Evolutionary conservation across 148 eudicot genomes (phyloP).

Genomic region (Fagopyrum homotropicum): DNA sequence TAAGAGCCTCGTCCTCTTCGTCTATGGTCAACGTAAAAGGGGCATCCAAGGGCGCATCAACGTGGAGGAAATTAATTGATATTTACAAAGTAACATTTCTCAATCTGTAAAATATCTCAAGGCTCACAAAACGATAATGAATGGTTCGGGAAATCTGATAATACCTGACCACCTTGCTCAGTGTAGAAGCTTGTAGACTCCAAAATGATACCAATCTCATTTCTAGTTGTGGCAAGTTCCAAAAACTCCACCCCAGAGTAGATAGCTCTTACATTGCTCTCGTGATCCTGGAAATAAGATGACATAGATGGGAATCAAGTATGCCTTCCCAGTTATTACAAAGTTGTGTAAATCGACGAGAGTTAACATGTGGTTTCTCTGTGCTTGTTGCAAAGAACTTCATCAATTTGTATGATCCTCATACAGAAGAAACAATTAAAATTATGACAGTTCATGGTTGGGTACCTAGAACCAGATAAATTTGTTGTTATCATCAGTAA

Average conservation of each 20-base stretch:
- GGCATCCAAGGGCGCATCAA: no score
- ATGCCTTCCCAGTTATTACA: neutral
- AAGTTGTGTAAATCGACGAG: neutral
- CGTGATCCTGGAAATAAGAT: conserved; percentile 56
- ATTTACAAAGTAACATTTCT: neutral
- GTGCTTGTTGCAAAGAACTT: neutral
- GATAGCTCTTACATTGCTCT: conserved; percentile 71
- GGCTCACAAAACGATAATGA: neutral
- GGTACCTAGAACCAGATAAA: conserved; percentile 78
- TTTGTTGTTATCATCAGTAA: conserved; percentile 75
- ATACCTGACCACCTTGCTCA: conserved; percentile 99
- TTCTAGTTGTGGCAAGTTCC: conserved; percentile 49
- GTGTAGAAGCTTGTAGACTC: conserved; percentile 95
- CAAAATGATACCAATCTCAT: conserved; percentile 75
- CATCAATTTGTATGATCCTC: neutral
- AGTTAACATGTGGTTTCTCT: neutral
- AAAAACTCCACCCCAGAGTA: conserved; percentile 69
- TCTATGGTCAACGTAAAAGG: no score
- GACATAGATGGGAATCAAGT: neutral
- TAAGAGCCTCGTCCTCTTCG: no score
- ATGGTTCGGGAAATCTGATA: neutral
- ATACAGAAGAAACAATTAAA: no score
- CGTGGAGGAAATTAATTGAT: neutral
- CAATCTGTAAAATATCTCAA: neutral
- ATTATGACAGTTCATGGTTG: no score